A percentile compares a stretch with the other conserved stretches of the same genome.
These are phyloP conservation scores for Daldinia bambusicola DNA, from an alignment of 495 filamentous ascomycete species.

Conservation along the genomic window DNA sequence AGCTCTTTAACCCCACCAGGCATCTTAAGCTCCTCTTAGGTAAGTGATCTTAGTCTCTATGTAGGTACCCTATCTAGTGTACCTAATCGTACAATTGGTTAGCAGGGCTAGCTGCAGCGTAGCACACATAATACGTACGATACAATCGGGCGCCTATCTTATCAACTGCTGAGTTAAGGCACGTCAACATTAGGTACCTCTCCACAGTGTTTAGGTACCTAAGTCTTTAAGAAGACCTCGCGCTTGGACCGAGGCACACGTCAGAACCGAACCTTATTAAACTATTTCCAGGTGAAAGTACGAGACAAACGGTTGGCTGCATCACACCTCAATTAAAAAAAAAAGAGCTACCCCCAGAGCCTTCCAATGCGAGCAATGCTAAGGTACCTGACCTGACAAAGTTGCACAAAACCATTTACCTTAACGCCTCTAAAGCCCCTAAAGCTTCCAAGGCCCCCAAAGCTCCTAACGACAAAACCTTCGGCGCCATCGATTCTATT, in stretches of 20 bases:
- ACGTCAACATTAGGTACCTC: slow-evolving; percentile 13
- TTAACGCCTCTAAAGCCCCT: neutral
- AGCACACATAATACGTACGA: neutral
- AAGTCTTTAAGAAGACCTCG: slow-evolving; percentile 10
- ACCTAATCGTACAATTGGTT: neutral
- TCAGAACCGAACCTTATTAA: slow-evolving; percentile 28
- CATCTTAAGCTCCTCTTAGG: neutral
- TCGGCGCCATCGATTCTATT: neutral
- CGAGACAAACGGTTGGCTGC: slow-evolving; percentile 5
- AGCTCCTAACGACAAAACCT: no score
- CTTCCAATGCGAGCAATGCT: slow-evolving; percentile 3
- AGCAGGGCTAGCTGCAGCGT: slow-evolving; percentile 15
- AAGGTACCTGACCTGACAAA: slow-evolving; percentile 4
- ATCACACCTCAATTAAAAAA: slow-evolving; percentile 4
- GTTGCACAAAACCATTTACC: slow-evolving; percentile 6
- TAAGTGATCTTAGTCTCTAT: neutral
- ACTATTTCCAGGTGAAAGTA: slow-evolving; percentile 21
- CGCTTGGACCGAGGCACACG: slow-evolving; percentile 42
- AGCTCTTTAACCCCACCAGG: neutral
- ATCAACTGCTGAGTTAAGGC: slow-evolving; percentile 29
- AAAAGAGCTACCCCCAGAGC: neutral
- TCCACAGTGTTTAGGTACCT: neutral
- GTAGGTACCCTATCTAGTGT: neutral
- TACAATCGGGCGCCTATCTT: slow-evolving; percentile 36
- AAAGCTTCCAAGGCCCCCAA: neutral